These are phyloP conservation scores for Malassezia furfur DNA, from an alignment of 1,284 basidiomycete species.

Conservation along the genomic window DNA sequence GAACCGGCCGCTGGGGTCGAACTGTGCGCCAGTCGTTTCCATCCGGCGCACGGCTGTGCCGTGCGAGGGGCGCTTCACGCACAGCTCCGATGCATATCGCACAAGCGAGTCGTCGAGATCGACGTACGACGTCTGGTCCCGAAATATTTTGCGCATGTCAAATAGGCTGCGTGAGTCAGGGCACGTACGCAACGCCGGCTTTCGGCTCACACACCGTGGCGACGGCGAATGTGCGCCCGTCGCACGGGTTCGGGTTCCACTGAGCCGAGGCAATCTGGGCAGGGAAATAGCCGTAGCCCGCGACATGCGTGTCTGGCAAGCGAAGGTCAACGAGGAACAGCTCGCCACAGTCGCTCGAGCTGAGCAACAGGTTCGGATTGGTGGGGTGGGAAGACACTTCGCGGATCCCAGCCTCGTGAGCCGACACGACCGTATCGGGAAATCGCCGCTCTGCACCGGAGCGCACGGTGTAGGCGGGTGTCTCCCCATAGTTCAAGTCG, in stretches of 20 bases:
- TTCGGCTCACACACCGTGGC: conserved; percentile 3
- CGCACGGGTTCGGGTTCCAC: conserved; percentile 16
- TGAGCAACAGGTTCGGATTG: conserved; percentile 8
- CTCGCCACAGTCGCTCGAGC: conserved; percentile 14
- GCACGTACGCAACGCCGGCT: conserved; percentile 8
- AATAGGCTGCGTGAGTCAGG: conserved; percentile 5
- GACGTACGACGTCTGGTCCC: background rate
- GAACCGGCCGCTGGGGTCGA: conserved; percentile 14
- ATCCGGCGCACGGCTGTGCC: background rate
- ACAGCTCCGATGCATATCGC: conserved; percentile 9
- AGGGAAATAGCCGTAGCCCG: conserved; percentile 3
- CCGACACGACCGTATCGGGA: background rate
- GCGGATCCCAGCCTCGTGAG: conserved; percentile 12
- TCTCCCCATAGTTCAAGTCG: conserved; percentile 12
- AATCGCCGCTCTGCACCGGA: background rate
- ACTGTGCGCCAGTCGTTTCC: conserved; percentile 14
- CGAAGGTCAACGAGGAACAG: conserved; percentile 15
- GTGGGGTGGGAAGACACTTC: conserved; percentile 18
- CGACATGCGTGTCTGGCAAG: conserved; percentile 5
- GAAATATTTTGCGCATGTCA: conserved; percentile 8
- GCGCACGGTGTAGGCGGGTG: background rate
- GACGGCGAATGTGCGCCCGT: conserved; percentile 15
- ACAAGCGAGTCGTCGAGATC: conserved; percentile 2
- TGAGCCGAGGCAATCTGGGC: conserved; percentile 14
- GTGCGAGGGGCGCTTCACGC: background rate